Evolutionary conservation across 495 filamentous ascomycete genomes (phyloP).

Genomic region (Cenococcum geophilum): DNA sequence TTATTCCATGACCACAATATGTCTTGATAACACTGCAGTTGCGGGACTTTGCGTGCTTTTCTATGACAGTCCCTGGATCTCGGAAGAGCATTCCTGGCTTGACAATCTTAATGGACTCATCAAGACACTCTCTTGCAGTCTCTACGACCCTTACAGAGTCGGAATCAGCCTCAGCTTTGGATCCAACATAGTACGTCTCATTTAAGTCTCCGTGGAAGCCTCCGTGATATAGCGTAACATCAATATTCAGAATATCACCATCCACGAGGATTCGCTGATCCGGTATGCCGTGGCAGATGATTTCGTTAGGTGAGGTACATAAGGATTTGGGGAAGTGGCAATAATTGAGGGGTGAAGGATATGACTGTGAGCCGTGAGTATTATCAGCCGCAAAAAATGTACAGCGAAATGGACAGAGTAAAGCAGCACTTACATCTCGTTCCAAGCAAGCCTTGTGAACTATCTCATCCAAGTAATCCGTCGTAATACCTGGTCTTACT

Average conservation of each 20-base stretch:
- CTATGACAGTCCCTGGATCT: conserved; percentile 40
- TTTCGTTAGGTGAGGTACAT: conserved; percentile 92
- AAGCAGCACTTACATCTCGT: conserved; percentile 59
- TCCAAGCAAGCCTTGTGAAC: conserved; percentile 95
- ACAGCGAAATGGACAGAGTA: not conserved
- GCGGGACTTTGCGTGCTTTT: conserved; percentile 39
- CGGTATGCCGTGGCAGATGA: conserved; percentile 57
- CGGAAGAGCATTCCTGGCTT: conserved; percentile 42
- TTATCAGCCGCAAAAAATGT: not conserved
- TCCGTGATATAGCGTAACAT: conserved; percentile 41
- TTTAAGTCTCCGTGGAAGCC: conserved; percentile 44
- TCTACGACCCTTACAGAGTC: conserved; percentile 42
- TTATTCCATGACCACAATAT: conserved; percentile 43
- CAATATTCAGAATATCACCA: conserved; percentile 44
- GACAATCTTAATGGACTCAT: conserved; percentile 41
- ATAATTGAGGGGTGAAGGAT: conserved; percentile 95
- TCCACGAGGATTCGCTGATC: conserved; percentile 40
- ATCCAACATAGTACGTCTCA: conserved; percentile 44
- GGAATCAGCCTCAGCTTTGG: conserved; percentile 35
- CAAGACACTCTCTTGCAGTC: conserved; percentile 38
- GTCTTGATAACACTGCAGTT: conserved; percentile 41
- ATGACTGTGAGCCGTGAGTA: conserved; percentile 54
- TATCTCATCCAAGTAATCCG: conserved; percentile 91
- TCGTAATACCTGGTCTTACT: conserved; percentile 80
- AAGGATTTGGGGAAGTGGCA: conserved; percentile 95